These are phyloP conservation scores for Fusarium torulosum DNA, from an alignment of 2,329 filamentous ascomycete genomes.

Conservation along the genomic window DNA sequence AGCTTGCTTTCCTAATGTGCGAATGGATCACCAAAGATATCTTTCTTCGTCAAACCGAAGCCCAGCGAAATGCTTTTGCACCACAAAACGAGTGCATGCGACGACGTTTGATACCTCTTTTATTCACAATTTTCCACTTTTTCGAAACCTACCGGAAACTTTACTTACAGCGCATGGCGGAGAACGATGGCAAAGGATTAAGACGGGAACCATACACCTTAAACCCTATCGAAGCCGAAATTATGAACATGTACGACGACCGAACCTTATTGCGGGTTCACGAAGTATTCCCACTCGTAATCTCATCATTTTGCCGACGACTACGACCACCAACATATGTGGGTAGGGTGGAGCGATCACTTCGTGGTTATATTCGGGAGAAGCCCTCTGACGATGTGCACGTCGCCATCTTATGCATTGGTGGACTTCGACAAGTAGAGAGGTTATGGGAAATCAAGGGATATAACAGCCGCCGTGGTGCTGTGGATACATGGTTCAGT, in stretches of 20 bases:
- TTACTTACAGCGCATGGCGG: slow-evolving; percentile 67
- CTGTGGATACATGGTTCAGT: slow-evolving; percentile 72
- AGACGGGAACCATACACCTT: slow-evolving; percentile 66
- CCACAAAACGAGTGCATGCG: slow-evolving; percentile 74
- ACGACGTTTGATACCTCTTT: slow-evolving; percentile 70
- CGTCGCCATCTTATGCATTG: slow-evolving; percentile 69
- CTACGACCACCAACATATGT: slow-evolving; percentile 74
- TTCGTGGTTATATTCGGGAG: slow-evolving; percentile 73
- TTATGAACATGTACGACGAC: slow-evolving; percentile 75
- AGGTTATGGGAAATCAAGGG: slow-evolving; percentile 75
- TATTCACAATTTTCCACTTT: slow-evolving; percentile 76
- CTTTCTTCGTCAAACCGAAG: slow-evolving; percentile 69
- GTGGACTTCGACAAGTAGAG: slow-evolving; percentile 72
- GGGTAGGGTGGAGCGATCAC: slow-evolving; percentile 70
- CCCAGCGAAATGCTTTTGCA: slow-evolving; percentile 68
- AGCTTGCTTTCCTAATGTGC: slow-evolving; percentile 71
- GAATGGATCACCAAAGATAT: slow-evolving; percentile 75
- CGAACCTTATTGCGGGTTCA: slow-evolving; percentile 72
- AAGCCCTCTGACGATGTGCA: slow-evolving; percentile 73
- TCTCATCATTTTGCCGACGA: slow-evolving; percentile 73
- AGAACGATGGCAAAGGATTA: slow-evolving; percentile 65
- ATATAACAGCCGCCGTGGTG: slow-evolving; percentile 69
- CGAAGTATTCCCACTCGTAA: slow-evolving; percentile 72
- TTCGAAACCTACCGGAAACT: slow-evolving; percentile 73
- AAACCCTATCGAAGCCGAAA: slow-evolving; percentile 71